Conservation (phyloP, 352 stramenopile genomes). For the Pythium pyrilobum region DNA sequence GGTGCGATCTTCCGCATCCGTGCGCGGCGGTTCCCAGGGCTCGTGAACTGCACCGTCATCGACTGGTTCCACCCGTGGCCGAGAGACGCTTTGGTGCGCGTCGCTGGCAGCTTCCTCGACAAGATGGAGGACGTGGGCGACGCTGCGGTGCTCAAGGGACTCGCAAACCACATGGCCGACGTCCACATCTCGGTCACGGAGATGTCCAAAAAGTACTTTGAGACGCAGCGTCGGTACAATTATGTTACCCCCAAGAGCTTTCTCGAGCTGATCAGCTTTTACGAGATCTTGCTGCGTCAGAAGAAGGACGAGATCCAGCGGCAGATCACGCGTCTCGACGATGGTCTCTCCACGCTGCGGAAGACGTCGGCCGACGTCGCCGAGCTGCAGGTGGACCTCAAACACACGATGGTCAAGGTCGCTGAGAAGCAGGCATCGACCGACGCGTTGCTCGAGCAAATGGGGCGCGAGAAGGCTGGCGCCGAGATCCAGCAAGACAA, state of each 20-base stretch:
- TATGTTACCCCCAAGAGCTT: constrained; percentile 99
- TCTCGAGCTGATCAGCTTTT: constrained; percentile 97
- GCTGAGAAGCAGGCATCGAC: constrained; percentile 95
- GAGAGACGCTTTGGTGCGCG: constrained; percentile 93
- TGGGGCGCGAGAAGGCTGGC: constrained; percentile 90
- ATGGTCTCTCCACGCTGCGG: constrained; percentile 93
- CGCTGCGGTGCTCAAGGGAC: constrained; percentile 74
- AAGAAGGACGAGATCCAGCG: constrained; percentile 94
- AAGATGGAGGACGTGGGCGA: constrained; percentile 93
- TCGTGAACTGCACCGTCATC: constrained; percentile 97
- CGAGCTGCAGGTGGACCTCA: constrained; percentile 93
- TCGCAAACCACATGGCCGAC: constrained; percentile 97
- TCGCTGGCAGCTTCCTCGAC: constrained; percentile 94
- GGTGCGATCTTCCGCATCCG: constrained; percentile 95
- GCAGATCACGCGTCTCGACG: constrained; percentile 95
- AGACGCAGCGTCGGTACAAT: constrained; percentile 95
- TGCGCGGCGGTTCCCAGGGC: constrained; percentile 93
- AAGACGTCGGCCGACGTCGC: constrained; percentile 96
- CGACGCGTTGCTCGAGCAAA: constrained; percentile 93
- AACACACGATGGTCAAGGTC: constrained; percentile 94
- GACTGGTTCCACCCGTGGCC: constrained; percentile 99
- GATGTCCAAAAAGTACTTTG: constrained; percentile 93
- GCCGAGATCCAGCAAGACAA: constrained; percentile 94
- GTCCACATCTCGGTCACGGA: constrained; percentile 97
- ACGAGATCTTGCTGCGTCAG: constrained; percentile 94